Percentiles rank a stretch among this genome's conserved stretches.
These are phyloP conservation scores for Pichia sorboxylosa DNA, from an alignment of 1,139 yeast genomes.

Conservation along the genomic window DNA sequence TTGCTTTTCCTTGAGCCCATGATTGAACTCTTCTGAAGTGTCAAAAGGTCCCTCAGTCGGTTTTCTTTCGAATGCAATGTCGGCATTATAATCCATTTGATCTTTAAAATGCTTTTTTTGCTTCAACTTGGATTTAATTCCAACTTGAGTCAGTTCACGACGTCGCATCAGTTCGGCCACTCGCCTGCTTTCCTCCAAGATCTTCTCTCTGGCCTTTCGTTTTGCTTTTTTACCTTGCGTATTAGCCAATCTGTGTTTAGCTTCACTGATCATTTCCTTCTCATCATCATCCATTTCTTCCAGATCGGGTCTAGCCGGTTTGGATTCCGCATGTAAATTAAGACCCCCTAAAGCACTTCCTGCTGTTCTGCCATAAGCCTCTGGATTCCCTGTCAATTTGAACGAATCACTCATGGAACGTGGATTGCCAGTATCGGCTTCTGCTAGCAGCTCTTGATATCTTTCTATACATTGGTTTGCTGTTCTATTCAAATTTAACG, in stretches of 20 bases:
- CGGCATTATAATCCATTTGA: constrained; percentile 70
- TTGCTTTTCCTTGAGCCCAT: constrained; percentile 29
- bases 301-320: constrained; percentile 73
- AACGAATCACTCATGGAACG: constrained; percentile 26
- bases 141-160: constrained; percentile 79
- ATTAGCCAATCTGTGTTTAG: constrained; percentile 80
- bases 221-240: constrained; percentile 95
- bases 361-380: constrained; percentile 24
- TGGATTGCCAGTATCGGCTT: constrained; percentile 26
- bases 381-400: constrained; percentile 15
- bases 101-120: constrained; percentile 41
- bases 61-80: constrained; percentile 67
- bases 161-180: constrained; percentile 71
- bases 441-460: constrained; percentile 66
- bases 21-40: constrained; percentile 42
- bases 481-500: constrained; percentile 70
- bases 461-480: constrained; percentile 85
- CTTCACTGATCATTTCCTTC: constrained; percentile 85
- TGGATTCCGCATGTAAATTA: constrained; percentile 67
- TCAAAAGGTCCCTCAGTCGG: constrained; percentile 67
- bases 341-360: constrained; percentile 45
- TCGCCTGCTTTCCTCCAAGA: constrained; percentile 43
- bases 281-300: constrained; percentile 81
- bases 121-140: constrained; percentile 47
- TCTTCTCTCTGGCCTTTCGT: constrained; percentile 75